Percentiles rank a stretch among this genome's conserved stretches.
Conservation (phyloP, 2,329 filamentous ascomycete species). For the Botrytis aclada region DNA sequence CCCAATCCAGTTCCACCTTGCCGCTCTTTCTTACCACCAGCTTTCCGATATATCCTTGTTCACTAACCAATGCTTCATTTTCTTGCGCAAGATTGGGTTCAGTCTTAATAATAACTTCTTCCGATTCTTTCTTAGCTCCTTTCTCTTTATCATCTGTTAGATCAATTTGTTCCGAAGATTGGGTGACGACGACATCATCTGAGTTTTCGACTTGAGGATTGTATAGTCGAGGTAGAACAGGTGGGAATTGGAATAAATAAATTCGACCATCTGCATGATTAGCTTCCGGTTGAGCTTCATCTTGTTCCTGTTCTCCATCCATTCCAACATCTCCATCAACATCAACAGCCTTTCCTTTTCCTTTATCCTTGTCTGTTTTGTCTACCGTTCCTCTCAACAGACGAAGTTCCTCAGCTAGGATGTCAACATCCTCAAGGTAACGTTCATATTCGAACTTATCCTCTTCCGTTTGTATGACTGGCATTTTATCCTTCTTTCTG, state of each 20-base stretch:
- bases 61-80: conserved; percentile 34
- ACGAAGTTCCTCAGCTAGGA: conserved; percentile 45
- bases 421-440: conserved; percentile 45
- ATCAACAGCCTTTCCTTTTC: conserved; percentile 40
- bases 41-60: conserved; percentile 59
- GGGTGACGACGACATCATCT: conserved; percentile 37
- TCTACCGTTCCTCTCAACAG: conserved; percentile 31
- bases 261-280: conserved; percentile 49
- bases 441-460: conserved; percentile 50
- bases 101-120: conserved; percentile 24
- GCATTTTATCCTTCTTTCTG: conserved; percentile 31
- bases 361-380: conserved; percentile 27
- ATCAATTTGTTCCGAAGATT: conserved; percentile 24
- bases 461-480: conserved; percentile 50
- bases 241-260: conserved; percentile 64
- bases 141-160: conserved; percentile 28
- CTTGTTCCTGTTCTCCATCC: conserved; percentile 24
- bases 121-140: conserved; percentile 26
- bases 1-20: conserved; percentile 61
- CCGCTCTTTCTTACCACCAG: conserved; percentile 60
- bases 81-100: conserved; percentile 4
- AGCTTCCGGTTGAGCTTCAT: conserved; percentile 23
- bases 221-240: conserved; percentile 54
- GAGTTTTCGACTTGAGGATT: conserved; percentile 40
- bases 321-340: conserved; percentile 41